Conservation (phyloP, 83 land plant species). For the Thuja plicata region DNA sequence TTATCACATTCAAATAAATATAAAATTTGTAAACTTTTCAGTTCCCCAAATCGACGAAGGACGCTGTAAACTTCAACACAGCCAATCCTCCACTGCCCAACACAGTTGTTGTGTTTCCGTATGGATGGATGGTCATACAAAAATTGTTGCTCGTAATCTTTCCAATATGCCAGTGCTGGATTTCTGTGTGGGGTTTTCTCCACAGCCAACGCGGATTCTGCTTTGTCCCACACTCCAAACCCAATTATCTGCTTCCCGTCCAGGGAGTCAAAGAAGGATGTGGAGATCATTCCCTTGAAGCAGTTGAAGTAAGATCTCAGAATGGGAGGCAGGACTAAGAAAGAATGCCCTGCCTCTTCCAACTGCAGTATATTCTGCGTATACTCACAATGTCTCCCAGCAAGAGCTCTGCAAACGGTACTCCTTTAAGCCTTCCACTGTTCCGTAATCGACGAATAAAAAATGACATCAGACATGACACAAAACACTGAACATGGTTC, state of each 20-base stretch:
- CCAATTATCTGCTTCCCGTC: slow-evolving; percentile 7
- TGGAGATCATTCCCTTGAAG: neutral
- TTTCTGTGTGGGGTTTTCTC: neutral
- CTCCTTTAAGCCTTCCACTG: no score
- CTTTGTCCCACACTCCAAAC: neutral
- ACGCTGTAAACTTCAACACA: no score
- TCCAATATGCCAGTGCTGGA: neutral
- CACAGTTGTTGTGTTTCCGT: no score
- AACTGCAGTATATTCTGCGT: neutral
- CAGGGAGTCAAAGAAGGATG: neutral
- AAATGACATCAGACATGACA: no score
- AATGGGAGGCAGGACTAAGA: slow-evolving; percentile 9
- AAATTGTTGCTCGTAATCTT: no score
- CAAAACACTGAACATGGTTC: no score
- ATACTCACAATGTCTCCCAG: slow-evolving; percentile 8
- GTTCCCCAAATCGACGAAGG: no score
- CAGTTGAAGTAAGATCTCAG: neutral
- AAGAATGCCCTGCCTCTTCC: neutral
- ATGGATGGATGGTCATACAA: no score
- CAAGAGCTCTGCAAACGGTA: neutral
- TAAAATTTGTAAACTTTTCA: no score
- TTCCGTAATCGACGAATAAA: no score
- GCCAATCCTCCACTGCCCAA: no score
- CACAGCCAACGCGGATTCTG: neutral
- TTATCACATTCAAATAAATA: no score